Base-by-base conservation (phyloP, 1,284 basidiomycete species). In the Austroboletus olivaceoglutinosus region DNA sequence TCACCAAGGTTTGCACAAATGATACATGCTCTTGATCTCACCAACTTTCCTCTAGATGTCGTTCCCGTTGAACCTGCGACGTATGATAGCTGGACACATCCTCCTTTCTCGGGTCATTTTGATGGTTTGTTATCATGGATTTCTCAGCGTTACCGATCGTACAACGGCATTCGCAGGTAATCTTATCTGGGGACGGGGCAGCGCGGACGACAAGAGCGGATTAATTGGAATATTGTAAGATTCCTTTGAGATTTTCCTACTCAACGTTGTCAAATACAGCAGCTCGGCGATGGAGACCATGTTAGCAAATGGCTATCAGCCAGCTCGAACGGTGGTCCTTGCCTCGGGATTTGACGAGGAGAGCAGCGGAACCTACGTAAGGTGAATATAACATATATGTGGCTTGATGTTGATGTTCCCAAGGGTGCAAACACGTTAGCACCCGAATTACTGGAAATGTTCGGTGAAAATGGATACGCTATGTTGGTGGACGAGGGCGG, bases 261-360 rank as follows among this genome's bases (percentile, higher is more conserved):
- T 29, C 27, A 29, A 12, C 12, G 11, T 7, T 29, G 11, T 29
- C 12, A 29, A 12, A 7, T 12, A 29, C 27, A 29, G 12, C 27
- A 29, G 27, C 11, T 60, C 58, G 25, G 51, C 57, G 37, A 62
- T 82, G 27, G 79, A 83, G 58, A 71, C 74, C 5, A 65, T 83
- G 34, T 58, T 83, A 11, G 64, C 69, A 39, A 62, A 63, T 33
- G 74, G 69, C 31, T 81, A 76, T 64, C 58, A 64, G 30, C 81
- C 81, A 3, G 47, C 62, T 3, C 69, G 81, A 19, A 75, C 75
- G 0, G 70, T 85, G 44, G 74, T 86, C 7, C 66, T 85, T 18
- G 77, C 80, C 10, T 80, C 77, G 30, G 85, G 85, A 11, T 81
- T 80, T 53, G 85, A 87, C 61, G 85, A 87, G 62, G 85, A 87